These are phyloP conservation scores for Neurospora sp. DNA, from an alignment of 495 filamentous ascomycete species.

Conservation along the genomic window DNA sequence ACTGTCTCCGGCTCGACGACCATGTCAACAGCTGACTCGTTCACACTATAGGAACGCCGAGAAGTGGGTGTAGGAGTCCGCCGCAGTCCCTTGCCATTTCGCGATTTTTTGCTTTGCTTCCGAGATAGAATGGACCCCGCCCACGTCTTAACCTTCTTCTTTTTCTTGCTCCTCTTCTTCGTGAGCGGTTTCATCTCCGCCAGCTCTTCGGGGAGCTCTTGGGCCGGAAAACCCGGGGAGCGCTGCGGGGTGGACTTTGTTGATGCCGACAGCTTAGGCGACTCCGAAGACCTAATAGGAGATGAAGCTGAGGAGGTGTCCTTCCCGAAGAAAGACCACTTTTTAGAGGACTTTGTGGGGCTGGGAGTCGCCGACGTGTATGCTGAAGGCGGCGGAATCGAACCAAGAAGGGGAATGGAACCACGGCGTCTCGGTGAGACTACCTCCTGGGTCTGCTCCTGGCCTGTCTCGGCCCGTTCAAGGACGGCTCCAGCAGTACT, in stretches of 20 bases:
- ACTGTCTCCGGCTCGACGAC: constrained; percentile 12
- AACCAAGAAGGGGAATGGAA: constrained; percentile 38
- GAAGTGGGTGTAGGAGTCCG: constrained; percentile 33
- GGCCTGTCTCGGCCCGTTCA: constrained; percentile 33
- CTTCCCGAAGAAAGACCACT: constrained; percentile 47
- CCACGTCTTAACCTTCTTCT: constrained; percentile 75
- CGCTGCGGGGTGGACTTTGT: constrained; percentile 10
- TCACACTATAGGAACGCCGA: constrained; percentile 9
- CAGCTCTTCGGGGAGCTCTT: neutral
- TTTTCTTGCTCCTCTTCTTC: constrained; percentile 54
- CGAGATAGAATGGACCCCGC: constrained; percentile 66
- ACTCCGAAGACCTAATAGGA: constrained; percentile 30
- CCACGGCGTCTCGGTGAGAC: constrained; percentile 34
- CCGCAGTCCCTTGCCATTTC: constrained; percentile 31
- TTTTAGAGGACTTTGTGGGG: constrained; percentile 36
- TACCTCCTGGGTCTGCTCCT: constrained; percentile 20
- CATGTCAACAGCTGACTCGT: constrained; percentile 14
- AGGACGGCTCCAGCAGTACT: constrained; percentile 44
- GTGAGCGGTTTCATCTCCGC: constrained; percentile 12
- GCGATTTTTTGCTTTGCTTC: constrained; percentile 39
- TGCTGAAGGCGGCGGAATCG: constrained; percentile 20
- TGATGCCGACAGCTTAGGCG: constrained; percentile 11
- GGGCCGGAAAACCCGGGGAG: neutral
- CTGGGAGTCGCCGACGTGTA: constrained; percentile 28
- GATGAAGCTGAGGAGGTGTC: constrained; percentile 35